Base-by-base conservation (phyloP, 441 rosid genomes). In the Adansonia grandidieri region DNA sequence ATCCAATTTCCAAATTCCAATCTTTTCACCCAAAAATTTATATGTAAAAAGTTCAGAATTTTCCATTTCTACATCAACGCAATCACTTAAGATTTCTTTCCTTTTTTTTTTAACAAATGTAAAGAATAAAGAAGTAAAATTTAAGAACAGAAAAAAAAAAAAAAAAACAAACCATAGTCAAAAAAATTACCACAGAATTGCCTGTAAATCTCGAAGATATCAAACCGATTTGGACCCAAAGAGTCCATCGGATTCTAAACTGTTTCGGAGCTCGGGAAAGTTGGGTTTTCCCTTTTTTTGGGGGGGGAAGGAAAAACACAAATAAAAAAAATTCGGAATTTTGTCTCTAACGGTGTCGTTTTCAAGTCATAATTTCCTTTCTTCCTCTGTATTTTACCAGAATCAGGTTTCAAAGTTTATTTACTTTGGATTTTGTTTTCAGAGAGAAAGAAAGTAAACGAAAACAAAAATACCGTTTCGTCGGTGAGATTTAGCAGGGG, bases 181-280 rank as follows among this genome's bases (percentile, higher is more conserved):
- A 53, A 6, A 37, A 77, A 37, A 37, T 73, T 87, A 91, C 96
- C 93, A 76, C 89, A 86, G 81, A 83, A 94, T 82, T 83, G 87
- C 22, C 80, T 73, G 82, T 91, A 94, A 80, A 92, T 86, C 83
- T 86, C 84, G 78, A 83, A 84, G 15, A 94, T 80, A 74, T 91
- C 91, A 58, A 88, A 56, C 76, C 78, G 89, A 80, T 54, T 71
- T 2, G 86, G 79, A 71, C 78, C 84, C 19, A 81, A 77, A 44
- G 82, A 84, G 77, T 80, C 90, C 96, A 93, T 91, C 57, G 72
- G 45, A 51, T 14, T 50, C 53, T 51, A 48, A 22, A 19, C 28
- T 13, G 15, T 19, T 15, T 24, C 1, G 37, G 76, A 79, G 28
- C 73, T 70, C 71, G 58, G 42, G 74, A 60, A 20, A 48, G 74